These are phyloP conservation scores for Aspergillus japonicus DNA, from an alignment of 2,329 filamentous ascomycete species.

Conservation along the genomic window DNA sequence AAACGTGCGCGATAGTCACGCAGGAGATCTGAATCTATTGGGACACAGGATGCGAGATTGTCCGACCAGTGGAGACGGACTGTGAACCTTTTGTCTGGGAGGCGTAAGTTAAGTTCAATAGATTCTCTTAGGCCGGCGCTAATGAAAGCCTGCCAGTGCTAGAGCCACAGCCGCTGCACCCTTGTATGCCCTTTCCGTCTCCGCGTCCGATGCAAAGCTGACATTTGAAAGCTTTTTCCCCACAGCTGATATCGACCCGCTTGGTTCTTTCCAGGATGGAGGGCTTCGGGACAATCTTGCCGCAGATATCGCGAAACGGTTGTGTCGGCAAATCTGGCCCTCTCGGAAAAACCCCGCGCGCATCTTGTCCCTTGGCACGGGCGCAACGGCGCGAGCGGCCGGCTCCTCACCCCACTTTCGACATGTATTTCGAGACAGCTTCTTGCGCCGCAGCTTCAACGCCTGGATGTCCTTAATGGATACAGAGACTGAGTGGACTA, in stretches of 20 bases:
- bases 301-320: conserved; percentile 9
- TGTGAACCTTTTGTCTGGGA: conserved; percentile 12
- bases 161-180: conserved; percentile 18
- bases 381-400: conserved; percentile 3
- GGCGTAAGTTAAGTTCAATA: conserved; percentile 10
- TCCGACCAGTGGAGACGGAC: conserved; percentile 5
- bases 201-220: neutral
- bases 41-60: conserved; percentile 14
- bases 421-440: conserved; percentile 19
- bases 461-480: conserved; percentile 22
- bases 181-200: conserved; percentile 11
- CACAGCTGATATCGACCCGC: conserved; percentile 10
- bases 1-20: neutral
- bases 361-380: conserved; percentile 17
- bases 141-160: conserved; percentile 10
- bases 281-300: conserved; percentile 10
- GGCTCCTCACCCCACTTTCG: conserved; percentile 17
- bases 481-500: conserved; percentile 17
- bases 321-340: conserved; percentile 19
- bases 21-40: neutral
- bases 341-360: conserved; percentile 3
- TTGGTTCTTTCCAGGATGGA: conserved; percentile 12
- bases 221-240: conserved; percentile 21
- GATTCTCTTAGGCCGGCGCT: neutral
- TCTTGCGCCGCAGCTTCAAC: conserved; percentile 18